A percentile compares a stretch with the other conserved stretches of the same genome.
Conservation (phyloP, 2,329 filamentous ascomycete species). For the Trichophyton rubrum region DNA sequence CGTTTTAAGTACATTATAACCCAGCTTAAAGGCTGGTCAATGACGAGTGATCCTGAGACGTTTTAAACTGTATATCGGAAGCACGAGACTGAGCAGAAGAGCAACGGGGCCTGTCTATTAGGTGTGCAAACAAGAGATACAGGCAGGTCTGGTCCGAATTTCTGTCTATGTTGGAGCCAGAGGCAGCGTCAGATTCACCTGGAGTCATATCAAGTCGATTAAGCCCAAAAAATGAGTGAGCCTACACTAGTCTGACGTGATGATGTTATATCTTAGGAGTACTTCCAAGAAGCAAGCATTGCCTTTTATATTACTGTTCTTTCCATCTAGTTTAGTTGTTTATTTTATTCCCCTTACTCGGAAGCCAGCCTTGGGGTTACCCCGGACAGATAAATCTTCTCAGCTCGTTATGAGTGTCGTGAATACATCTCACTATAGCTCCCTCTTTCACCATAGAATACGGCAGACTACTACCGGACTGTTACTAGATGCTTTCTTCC, state of each 20-base stretch:
- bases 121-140: conserved; percentile 18
- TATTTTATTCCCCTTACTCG: no score
- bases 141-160: not conserved
- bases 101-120: conserved; percentile 28
- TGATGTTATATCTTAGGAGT: no score
- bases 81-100: conserved; percentile 26
- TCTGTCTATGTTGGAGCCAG: not conserved
- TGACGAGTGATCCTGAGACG: conserved; percentile 13
- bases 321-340: no score
- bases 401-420: no score
- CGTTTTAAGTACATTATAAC: conserved; percentile 8
- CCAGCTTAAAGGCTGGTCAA: not conserved
- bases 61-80: conserved; percentile 26
- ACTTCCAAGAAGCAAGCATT: no score
- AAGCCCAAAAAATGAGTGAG: no score
- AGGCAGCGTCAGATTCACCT: not conserved
- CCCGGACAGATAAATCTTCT: no score
- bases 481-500: not conserved
- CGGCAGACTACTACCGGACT: not conserved
- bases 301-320: no score
- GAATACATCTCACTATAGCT: no score
- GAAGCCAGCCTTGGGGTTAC: no score
- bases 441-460: not conserved
- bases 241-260: no score
- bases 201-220: not conserved